Evolutionary conservation across 169 alveolate species (phyloP).

Genomic region (Haemoproteus tartakovskyi): DNA sequence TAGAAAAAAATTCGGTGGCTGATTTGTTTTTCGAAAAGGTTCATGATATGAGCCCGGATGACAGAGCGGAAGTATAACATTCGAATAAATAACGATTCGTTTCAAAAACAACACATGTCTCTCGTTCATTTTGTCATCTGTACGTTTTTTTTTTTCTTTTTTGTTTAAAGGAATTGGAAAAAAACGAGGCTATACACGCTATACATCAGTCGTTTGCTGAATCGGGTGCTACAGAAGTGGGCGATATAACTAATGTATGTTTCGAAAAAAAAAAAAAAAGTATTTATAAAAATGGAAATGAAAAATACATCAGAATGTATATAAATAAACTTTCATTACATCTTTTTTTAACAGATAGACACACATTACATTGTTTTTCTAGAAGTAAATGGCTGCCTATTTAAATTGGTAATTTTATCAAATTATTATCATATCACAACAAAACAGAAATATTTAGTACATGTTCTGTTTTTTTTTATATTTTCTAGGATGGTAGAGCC

Average conservation of each 20-base stretch:
- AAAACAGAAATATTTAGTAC: too few relatives aligned
- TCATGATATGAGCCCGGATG: too few relatives aligned
- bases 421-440: too few relatives aligned
- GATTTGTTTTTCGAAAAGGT: too few relatives aligned
- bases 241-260: slow-evolving; percentile 15
- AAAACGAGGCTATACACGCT: slow-evolving; percentile 7
- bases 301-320: background rate
- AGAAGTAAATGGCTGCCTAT: slow-evolving; percentile 10
- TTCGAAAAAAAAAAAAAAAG: background rate
- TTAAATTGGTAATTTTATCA: slow-evolving; percentile 48
- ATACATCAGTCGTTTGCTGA: slow-evolving; percentile 40
- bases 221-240: background rate
- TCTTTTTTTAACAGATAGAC: slow-evolving; percentile 20
- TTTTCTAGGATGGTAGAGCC: too few relatives aligned
- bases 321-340: background rate
- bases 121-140: background rate
- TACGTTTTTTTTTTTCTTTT: background rate
- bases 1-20: too few relatives aligned
- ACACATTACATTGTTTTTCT: slow-evolving; percentile 45
- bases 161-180: slow-evolving; percentile 43
- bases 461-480: too few relatives aligned
- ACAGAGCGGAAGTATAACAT: too few relatives aligned
- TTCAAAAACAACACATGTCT: too few relatives aligned
- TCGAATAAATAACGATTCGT: too few relatives aligned
- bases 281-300: background rate